These are phyloP conservation scores for Tetrahymena thermophila DNA, from an alignment of 73 alveolate genomes.

Conservation along the genomic window DNA sequence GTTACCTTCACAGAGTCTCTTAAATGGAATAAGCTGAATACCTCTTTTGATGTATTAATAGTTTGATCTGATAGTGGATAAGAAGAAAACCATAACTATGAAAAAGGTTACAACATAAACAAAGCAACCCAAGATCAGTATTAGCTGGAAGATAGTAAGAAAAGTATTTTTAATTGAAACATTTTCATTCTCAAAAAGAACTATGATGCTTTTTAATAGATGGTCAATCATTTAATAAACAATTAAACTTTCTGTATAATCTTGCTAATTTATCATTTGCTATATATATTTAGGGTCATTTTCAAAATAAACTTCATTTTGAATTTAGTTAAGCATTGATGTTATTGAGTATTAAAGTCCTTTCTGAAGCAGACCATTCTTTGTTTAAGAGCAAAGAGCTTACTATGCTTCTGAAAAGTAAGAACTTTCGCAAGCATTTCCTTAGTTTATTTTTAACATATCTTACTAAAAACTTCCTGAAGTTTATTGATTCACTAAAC, in stretches of 20 bases:
- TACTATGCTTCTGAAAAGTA: neutral
- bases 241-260: neutral
- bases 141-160: neutral
- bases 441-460: neutral
- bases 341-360: neutral
- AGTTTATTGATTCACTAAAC: neutral
- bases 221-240: neutral
- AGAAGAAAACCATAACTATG: neutral
- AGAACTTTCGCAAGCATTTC: neutral
- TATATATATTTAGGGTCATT: neutral
- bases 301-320: neutral
- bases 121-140: neutral
- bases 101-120: neutral
- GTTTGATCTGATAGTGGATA: neutral
- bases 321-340: neutral
- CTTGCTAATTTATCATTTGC: neutral
- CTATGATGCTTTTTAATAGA: neutral
- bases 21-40: neutral
- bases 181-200: neutral
- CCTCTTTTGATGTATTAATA: neutral
- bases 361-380: neutral
- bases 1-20: neutral
- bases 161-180: neutral
- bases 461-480: neutral
- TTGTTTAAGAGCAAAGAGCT: neutral